phyloP scores from a whole-genome alignment of 2,329 filamentous ascomycete genomes.

The Lachnellula cervina region DNA sequence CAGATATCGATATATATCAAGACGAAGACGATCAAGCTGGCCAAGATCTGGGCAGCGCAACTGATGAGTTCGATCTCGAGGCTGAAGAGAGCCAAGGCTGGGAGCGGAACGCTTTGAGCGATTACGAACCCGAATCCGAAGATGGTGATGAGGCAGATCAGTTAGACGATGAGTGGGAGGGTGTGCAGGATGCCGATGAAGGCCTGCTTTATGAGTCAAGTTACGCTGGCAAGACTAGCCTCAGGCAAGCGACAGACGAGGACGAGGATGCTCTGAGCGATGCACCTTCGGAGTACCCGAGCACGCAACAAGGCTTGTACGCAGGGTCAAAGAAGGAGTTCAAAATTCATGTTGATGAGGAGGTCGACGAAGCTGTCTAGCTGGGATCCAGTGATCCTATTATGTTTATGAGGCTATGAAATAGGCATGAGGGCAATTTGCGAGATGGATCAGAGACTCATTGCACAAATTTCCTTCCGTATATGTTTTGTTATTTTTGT shows the following conservation, averaged over 20 bases:
- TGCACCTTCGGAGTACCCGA: slow-evolving; percentile 51
- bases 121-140: slow-evolving; percentile 12
- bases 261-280: slow-evolving; percentile 31
- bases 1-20: slow-evolving; percentile 14
- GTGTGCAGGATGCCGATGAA: slow-evolving; percentile 30
- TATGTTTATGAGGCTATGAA: background rate
- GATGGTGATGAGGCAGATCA: slow-evolving; percentile 2
- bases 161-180: slow-evolving; percentile 26
- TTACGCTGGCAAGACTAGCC: background rate
- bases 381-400: background rate
- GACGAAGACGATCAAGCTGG: slow-evolving; percentile 20
- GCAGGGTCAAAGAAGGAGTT: slow-evolving; percentile 14
- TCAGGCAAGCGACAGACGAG: slow-evolving; percentile 15
- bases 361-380: slow-evolving; percentile 14
- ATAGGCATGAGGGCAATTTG: background rate
- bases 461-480: background rate
- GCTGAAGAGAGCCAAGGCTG: slow-evolving; percentile 26
- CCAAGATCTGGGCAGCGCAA: slow-evolving; percentile 15
- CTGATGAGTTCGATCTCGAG: slow-evolving; percentile 24
- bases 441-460: background rate
- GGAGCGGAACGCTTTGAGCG: slow-evolving; percentile 19
- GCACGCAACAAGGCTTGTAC: slow-evolving; percentile 36
- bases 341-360: slow-evolving; percentile 29
- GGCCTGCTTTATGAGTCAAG: slow-evolving; percentile 1
- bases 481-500: background rate